Conservation (phyloP, 371 early-diverging fungal species). For the Lichtheimia hyalospora region DNA sequence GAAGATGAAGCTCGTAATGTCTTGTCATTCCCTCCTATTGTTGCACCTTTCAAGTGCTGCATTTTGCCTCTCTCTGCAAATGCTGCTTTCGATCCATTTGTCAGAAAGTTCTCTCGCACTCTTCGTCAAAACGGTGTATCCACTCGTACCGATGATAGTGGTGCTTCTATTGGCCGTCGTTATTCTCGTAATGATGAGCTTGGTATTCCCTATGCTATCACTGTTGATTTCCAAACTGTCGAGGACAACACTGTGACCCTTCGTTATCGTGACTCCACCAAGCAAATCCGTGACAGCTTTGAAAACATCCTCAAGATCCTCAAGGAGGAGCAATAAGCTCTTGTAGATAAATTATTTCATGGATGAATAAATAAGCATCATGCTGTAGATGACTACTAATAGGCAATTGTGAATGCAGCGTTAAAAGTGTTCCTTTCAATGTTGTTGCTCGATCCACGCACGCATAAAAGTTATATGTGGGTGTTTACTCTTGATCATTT, state of each 20-base stretch:
- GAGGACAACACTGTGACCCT: slow-evolving; percentile 95
- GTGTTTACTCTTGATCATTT: no score
- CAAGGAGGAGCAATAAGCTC: slow-evolving; percentile 25
- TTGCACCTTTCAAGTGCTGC: slow-evolving; percentile 96
- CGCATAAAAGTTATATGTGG: no score
- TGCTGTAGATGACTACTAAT: neutral
- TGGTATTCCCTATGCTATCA: slow-evolving; percentile 98
- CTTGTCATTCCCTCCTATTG: slow-evolving; percentile 86
- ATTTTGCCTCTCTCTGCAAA: slow-evolving; percentile 88
- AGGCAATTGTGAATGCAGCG: no score
- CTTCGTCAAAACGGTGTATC: slow-evolving; percentile 53
- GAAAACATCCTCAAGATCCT: slow-evolving; percentile 74
- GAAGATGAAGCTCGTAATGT: slow-evolving; percentile 90
- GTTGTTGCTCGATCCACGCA: no score
- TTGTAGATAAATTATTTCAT: neutral
- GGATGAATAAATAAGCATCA: neutral
- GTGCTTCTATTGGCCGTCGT: slow-evolving; percentile 95
- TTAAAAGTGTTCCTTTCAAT: no score
- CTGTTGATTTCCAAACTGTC: slow-evolving; percentile 98
- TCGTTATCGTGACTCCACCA: slow-evolving; percentile 96
- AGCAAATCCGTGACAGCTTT: slow-evolving; percentile 90
- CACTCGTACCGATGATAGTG: slow-evolving; percentile 87
- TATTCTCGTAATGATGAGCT: slow-evolving; percentile 99
- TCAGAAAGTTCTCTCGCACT: slow-evolving; percentile 57
- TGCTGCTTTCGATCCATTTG: slow-evolving; percentile 73